Base-by-base conservation (phyloP, 2,329 filamentous ascomycete genomes). In the Pestalotiopsis sp. region DNA sequence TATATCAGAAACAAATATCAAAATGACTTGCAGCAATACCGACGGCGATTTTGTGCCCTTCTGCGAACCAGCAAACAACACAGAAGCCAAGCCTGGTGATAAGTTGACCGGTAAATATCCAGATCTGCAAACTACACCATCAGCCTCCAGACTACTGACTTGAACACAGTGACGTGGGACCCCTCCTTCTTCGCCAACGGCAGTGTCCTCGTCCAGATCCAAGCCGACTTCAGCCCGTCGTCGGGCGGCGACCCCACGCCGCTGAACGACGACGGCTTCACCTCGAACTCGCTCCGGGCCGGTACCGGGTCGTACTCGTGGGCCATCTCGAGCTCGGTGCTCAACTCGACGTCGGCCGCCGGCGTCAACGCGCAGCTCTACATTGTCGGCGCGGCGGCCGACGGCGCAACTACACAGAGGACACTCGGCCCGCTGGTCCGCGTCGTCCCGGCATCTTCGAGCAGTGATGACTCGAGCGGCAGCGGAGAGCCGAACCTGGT, bases 11-110 rank as follows among this genome's bases (percentile, higher is more conserved):
- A 64, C 20, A 25, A 20, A 25, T 20, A 17, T 5, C 39, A 57
- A 45, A 11, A 66, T 66, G 63, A 38, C 14, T 57, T 66, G 64
- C 56, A 61, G n/a, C 56, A 66, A 66, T 38, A 59, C 45, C 17
- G 57, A 59, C 20, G 64, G 64, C 38, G 64, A 45, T 31, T n/a
- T 66, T 11, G 64, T 56, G 56, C 64, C 64, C 17, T 66, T 66
- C n/a, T 66, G 64, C 64, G 52, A 23, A 25, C 64, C 64, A 31
- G 56, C 64, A 7, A 66, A 60, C n/a, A 52, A 45, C 3, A 60
- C 64, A 20, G 25, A 61, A 49, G 36, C 58, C 36, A 60, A n/a
- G 23, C 36, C 64, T 7, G 64, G 57, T 17, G 52, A 66, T 9
- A 59, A 23, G 23, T 1, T 66, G 12, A 41, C 45, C n/a, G 36